A percentile compares a stretch with the other conserved stretches of the same genome.
Evolutionary conservation across 2,329 filamentous ascomycete genomes (phyloP).

Genomic region (Aspergillus persii): DNA sequence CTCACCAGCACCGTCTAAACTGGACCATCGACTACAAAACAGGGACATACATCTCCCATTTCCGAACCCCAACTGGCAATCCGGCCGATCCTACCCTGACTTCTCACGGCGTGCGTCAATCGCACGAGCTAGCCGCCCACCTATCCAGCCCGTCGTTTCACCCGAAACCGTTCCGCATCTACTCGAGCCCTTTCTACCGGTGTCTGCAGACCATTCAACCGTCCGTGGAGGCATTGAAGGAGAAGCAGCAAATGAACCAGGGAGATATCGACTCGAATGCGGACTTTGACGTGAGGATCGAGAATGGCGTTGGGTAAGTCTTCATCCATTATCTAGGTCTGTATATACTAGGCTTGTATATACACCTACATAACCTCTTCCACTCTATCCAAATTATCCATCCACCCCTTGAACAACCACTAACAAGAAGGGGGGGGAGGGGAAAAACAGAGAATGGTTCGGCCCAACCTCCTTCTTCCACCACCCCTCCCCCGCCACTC

Average conservation of each 20-base stretch:
- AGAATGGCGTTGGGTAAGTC: slow-evolving; percentile 53
- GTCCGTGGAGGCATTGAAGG: slow-evolving; percentile 44
- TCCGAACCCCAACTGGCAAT: slow-evolving; percentile 82
- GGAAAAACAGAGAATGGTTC: slow-evolving; percentile 78
- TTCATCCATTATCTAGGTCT: too few species aligned
- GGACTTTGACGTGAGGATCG: slow-evolving; percentile 46
- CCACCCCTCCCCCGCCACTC: slow-evolving; percentile 73
- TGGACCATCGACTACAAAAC: slow-evolving; percentile 82
- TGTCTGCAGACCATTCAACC: slow-evolving; percentile 82
- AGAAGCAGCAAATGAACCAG: slow-evolving; percentile 21
- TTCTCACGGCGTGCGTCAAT: slow-evolving; percentile 80
- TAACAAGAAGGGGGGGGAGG: background rate
- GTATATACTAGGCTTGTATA: too few species aligned
- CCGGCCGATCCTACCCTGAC: slow-evolving; percentile 84
- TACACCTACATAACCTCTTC: background rate
- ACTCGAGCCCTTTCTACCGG: slow-evolving; percentile 82
- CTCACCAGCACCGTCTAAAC: slow-evolving; percentile 77
- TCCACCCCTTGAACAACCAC: too few species aligned
- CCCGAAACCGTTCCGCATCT: slow-evolving; percentile 57
- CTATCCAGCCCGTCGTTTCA: slow-evolving; percentile 29
- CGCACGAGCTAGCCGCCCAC: slow-evolving; percentile 65
- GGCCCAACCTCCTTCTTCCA: slow-evolving; percentile 74
- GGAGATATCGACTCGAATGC: slow-evolving; percentile 36
- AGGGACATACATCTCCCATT: slow-evolving; percentile 70
- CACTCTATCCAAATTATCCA: background rate